Evolutionary conservation across 257 asterid species (phyloP).

Genomic region (Nicotiana tabacum): DNA sequence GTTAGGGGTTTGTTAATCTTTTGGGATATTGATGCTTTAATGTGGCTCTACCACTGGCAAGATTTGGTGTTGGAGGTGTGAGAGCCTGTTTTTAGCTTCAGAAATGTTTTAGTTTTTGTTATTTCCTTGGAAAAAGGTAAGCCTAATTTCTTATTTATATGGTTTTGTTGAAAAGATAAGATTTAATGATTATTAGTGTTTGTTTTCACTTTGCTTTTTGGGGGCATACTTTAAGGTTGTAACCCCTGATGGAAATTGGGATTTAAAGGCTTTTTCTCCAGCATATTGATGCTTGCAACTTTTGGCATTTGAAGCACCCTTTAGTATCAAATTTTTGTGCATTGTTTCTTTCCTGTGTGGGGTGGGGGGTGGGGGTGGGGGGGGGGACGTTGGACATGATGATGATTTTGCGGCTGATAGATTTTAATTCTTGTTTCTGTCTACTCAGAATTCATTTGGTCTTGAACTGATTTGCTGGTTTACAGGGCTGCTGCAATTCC

Average conservation of each 20-base stretch:
- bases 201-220: neutral
- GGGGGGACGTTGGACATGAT: too few species aligned
- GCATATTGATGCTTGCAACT: neutral
- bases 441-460: neutral
- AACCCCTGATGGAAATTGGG: neutral
- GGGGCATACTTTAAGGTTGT: neutral
- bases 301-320: neutral
- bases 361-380: too few species aligned
- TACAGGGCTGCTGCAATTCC: conserved; percentile 83
- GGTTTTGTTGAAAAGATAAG: neutral
- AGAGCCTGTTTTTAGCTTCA: neutral
- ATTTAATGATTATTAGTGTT: neutral
- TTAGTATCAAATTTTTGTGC: neutral
- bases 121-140: neutral
- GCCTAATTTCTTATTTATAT: neutral
- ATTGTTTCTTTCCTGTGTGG: neutral
- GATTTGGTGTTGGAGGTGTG: neutral
- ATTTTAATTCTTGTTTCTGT: neutral
- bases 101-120: neutral
- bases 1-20: neutral
- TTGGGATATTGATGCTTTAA: neutral
- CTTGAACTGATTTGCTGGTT: conserved; percentile 5
- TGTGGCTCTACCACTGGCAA: neutral
- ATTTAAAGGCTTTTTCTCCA: neutral
- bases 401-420: too few species aligned